These are phyloP conservation scores for Trichoderma endophyticum DNA, from an alignment of 2,329 filamentous ascomycete species.

Conservation along the genomic window DNA sequence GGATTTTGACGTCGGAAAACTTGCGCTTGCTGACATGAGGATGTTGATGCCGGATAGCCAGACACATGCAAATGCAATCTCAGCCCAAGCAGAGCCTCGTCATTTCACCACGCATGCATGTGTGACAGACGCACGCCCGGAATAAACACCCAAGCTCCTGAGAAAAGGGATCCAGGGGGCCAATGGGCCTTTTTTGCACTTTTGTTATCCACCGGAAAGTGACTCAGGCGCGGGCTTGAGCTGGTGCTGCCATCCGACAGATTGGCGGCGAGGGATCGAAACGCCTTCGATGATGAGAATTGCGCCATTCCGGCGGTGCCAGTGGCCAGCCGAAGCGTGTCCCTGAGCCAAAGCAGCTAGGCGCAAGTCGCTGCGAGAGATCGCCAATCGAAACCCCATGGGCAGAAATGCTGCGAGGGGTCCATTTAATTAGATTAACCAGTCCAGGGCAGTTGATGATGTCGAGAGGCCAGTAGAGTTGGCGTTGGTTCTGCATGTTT, in stretches of 20 bases:
- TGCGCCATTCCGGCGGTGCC: constrained; percentile 14
- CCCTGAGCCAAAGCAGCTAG: not conserved
- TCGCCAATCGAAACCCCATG: constrained; percentile 14
- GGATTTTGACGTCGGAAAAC: not conserved
- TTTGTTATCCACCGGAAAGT: not conserved
- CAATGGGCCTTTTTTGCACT: constrained; percentile 3
- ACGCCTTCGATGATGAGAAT: constrained; percentile 18
- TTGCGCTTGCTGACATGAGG: not conserved
- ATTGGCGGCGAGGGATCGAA: constrained; percentile 6
- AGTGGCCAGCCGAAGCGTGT: constrained; percentile 1
- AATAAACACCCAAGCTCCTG: not conserved
- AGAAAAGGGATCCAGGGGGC: not conserved
- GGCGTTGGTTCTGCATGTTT: not conserved
- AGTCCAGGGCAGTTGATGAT: not conserved
- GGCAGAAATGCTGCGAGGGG: not conserved
- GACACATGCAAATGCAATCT: not conserved
- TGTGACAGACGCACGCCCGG: not conserved
- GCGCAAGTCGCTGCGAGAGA: not conserved
- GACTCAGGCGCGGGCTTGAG: constrained; percentile 2
- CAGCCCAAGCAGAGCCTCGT: not conserved
- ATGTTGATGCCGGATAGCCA: not conserved
- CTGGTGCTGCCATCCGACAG: not conserved
- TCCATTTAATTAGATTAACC: constrained; percentile 7
- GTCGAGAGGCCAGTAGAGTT: not conserved
- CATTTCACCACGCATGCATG: not conserved